Evolutionary conservation across 306 rosid species (phyloP).

Genomic region (Acacia acuminata): DNA sequence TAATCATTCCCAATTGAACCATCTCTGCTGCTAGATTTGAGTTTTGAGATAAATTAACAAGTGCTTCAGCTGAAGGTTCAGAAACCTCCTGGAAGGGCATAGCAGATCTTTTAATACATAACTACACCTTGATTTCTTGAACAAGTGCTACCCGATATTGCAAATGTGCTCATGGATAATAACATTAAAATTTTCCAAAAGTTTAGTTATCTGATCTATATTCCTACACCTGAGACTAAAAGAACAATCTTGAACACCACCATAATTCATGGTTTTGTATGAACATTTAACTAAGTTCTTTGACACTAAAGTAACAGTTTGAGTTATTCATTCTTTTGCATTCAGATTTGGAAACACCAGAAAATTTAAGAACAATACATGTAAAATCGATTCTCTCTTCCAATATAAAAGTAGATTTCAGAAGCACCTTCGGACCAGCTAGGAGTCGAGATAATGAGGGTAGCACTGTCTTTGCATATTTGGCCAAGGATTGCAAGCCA

Average conservation of each 20-base stretch:
- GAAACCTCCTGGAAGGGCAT: slow-evolving; percentile 72
- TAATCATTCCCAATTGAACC: slow-evolving; percentile 60
- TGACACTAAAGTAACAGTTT: background rate
- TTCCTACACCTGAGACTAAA: background rate
- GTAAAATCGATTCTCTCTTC: background rate
- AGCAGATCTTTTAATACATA: slow-evolving; percentile 13
- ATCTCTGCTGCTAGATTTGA: slow-evolving; percentile 62
- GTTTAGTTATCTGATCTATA: background rate
- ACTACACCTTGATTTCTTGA: background rate
- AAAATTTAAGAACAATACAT: background rate
- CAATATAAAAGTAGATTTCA: background rate
- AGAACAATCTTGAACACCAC: background rate
- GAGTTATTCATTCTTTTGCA: background rate
- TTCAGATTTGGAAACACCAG: background rate
- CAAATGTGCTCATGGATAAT: background rate
- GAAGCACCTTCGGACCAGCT: slow-evolving; percentile 54
- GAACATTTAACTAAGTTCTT: background rate
- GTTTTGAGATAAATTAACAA: slow-evolving; percentile 85
- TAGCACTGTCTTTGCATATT: slow-evolving; percentile 42
- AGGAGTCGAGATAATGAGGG: slow-evolving; percentile 71
- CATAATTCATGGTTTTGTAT: background rate
- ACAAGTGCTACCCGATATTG: background rate
- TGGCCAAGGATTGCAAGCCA: slow-evolving; percentile 75
- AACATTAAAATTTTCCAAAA: background rate
- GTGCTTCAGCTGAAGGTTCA: slow-evolving; percentile 83